Conservation (phyloP, 768 basidiomycete species). For the Naganishia antarctica region DNA sequence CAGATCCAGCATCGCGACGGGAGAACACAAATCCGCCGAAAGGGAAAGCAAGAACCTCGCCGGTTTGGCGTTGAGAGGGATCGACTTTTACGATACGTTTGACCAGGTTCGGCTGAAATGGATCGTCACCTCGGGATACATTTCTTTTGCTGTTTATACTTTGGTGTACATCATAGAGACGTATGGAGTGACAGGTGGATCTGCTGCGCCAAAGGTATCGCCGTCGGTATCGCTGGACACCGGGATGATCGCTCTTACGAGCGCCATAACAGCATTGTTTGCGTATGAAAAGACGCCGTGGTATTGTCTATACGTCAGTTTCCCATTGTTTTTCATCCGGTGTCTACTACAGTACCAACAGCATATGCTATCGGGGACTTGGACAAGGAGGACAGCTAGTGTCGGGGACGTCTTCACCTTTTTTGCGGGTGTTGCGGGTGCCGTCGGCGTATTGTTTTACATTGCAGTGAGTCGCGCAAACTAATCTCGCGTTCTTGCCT, state of each 20-base stretch:
- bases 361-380: background rate
- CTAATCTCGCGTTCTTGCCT: too few relatives aligned
- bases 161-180: conserved; percentile 9
- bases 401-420: background rate
- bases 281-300: conserved; percentile 62
- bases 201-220: too few relatives aligned
- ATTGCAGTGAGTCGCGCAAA: conserved; percentile 13
- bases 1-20: background rate
- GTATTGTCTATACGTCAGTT: conserved; percentile 70
- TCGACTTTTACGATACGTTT: conserved; percentile 52
- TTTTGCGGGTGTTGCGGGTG: background rate
- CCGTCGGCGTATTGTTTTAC: conserved; percentile 4
- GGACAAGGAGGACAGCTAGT: too few relatives aligned
- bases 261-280: conserved; percentile 55
- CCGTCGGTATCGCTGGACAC: background rate
- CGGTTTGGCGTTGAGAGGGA: conserved; percentile 11
- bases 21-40: conserved; percentile 5
- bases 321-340: conserved; percentile 75
- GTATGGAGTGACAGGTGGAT: background rate
- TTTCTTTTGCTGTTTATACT: conserved; percentile 63
- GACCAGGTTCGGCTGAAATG: conserved; percentile 66
- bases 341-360: conserved; percentile 50
- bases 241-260: background rate
- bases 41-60: background rate
- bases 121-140: conserved; percentile 68